phyloP scores from a whole-genome alignment of 805 yeast genomes.

The Lipomyces yamanashiensis region DNA sequence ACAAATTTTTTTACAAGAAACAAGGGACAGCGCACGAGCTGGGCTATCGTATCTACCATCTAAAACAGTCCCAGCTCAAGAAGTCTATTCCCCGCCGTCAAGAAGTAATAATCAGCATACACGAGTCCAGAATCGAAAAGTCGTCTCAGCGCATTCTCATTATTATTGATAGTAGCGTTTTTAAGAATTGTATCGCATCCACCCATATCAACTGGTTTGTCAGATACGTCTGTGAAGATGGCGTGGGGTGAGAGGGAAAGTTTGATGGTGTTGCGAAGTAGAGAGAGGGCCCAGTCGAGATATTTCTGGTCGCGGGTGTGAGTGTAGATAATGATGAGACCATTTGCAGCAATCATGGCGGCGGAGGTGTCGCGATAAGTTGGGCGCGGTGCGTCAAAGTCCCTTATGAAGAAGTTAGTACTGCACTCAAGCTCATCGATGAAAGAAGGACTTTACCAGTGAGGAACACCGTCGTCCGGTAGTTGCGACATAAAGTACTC shows the following conservation, averaged over 20 bases:
- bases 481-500: conserved; percentile 41
- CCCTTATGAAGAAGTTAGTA: conserved; percentile 37
- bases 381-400: conserved; percentile 43
- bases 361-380: conserved; percentile 43
- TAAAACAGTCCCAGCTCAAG: conserved; percentile 40
- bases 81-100: conserved; percentile 43
- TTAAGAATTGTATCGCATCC: conserved; percentile 41
- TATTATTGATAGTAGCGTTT: conserved; percentile 41
- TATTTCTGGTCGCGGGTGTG: conserved; percentile 29
- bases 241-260: conserved; percentile 22
- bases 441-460: conserved; percentile 14
- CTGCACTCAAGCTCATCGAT: background rate
- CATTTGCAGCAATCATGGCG: conserved; percentile 44
- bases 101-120: conserved; percentile 45
- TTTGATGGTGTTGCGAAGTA: conserved; percentile 37
- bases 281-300: conserved; percentile 34
- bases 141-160: conserved; percentile 37
- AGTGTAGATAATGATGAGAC: conserved; percentile 41
- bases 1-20: no score
- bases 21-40: background rate
- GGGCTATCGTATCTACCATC: background rate
- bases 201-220: conserved; percentile 39
- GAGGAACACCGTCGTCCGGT: conserved; percentile 41
- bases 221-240: conserved; percentile 3
- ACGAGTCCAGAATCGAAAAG: conserved; percentile 43